Conservation (phyloP, 1,139 yeast genomes). For the Taphrina pruni region DNA sequence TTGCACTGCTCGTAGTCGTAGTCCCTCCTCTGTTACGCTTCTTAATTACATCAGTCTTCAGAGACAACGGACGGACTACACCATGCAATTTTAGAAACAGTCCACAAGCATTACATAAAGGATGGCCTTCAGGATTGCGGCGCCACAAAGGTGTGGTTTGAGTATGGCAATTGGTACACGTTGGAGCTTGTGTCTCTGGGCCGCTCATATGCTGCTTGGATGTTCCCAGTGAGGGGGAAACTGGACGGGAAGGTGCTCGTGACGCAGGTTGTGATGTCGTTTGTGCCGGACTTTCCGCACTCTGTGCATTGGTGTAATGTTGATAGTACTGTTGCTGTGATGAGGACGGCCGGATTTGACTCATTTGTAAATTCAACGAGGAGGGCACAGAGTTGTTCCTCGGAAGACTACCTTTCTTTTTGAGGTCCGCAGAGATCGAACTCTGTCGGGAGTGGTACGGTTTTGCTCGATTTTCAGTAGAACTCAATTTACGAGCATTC, state of each 20-base stretch:
- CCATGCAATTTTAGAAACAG: slow-evolving; percentile 89
- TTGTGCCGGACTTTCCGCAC: slow-evolving; percentile 23
- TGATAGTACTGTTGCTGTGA: slow-evolving; percentile 13
- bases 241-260: slow-evolving; percentile 32
- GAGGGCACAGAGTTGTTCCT: slow-evolving; percentile 36
- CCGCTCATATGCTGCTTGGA: slow-evolving; percentile 42
- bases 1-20: not conserved
- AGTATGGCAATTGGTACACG: slow-evolving; percentile 88
- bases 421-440: slow-evolving; percentile 19
- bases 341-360: slow-evolving; percentile 24
- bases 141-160: slow-evolving; percentile 96
- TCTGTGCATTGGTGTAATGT: slow-evolving; percentile 1
- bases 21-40: slow-evolving; percentile 60
- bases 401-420: slow-evolving; percentile 27
- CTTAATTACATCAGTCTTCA: slow-evolving; percentile 91
- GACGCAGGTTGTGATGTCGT: slow-evolving; percentile 20
- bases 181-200: slow-evolving; percentile 47
- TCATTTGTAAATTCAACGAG: slow-evolving; percentile 33
- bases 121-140: slow-evolving; percentile 88
- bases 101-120: slow-evolving; percentile 95
- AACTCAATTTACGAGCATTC: slow-evolving; percentile 18
- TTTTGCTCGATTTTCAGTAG: slow-evolving; percentile 15
- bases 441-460: slow-evolving; percentile 35
- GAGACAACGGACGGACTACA: slow-evolving; percentile 84
- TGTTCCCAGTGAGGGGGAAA: slow-evolving; percentile 32